A percentile compares a stretch with the other conserved stretches of the same genome.
These are phyloP conservation scores for Yarrowia sp. DNA, from an alignment of 805 yeast species.

Conservation along the genomic window DNA sequence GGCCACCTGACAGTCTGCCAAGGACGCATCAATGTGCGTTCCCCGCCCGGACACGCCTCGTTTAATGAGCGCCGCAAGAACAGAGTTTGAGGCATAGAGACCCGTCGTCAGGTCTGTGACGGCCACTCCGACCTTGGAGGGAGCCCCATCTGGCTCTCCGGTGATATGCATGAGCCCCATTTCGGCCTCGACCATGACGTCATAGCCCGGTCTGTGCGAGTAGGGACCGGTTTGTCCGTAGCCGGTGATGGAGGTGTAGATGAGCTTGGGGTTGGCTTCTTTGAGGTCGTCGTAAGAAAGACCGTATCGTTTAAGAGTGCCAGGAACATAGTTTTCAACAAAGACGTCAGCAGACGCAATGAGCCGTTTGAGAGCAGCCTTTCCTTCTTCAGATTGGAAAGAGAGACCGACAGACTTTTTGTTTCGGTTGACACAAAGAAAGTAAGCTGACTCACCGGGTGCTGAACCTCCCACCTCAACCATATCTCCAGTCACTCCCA, in stretches of 20 bases:
- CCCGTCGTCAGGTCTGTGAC: slow-evolving; percentile 56
- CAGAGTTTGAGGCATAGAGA: slow-evolving; percentile 51
- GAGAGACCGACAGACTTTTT: slow-evolving; percentile 52
- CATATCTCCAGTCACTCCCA: slow-evolving; percentile 6
- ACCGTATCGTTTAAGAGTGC: slow-evolving; percentile 51
- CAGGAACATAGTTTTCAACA: slow-evolving; percentile 54
- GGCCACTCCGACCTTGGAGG: slow-evolving; percentile 56
- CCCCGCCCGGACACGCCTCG: slow-evolving; percentile 50
- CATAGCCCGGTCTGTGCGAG: slow-evolving; percentile 53
- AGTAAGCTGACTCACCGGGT: slow-evolving; percentile 53
- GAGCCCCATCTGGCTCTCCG: slow-evolving; percentile 53
- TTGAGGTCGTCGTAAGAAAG: slow-evolving; percentile 49
- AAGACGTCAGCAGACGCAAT: slow-evolving; percentile 50
- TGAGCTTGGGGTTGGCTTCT: slow-evolving; percentile 47
- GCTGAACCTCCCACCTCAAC: slow-evolving; percentile 35
- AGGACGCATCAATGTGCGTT: slow-evolving; percentile 51
- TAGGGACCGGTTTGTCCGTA: slow-evolving; percentile 56
- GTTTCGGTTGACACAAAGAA: slow-evolving; percentile 52
- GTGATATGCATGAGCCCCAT: slow-evolving; percentile 56
- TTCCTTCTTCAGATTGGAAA: slow-evolving; percentile 50
- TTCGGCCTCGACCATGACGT: slow-evolving; percentile 57
- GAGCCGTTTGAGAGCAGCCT: slow-evolving; percentile 47
- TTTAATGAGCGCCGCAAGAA: slow-evolving; percentile 52
- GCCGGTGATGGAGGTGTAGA: slow-evolving; percentile 54
- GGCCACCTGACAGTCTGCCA: slow-evolving; percentile 54